Evolutionary conservation across 2,329 filamentous ascomycete genomes (phyloP).

Genomic region (Fusarium chaquense): DNA sequence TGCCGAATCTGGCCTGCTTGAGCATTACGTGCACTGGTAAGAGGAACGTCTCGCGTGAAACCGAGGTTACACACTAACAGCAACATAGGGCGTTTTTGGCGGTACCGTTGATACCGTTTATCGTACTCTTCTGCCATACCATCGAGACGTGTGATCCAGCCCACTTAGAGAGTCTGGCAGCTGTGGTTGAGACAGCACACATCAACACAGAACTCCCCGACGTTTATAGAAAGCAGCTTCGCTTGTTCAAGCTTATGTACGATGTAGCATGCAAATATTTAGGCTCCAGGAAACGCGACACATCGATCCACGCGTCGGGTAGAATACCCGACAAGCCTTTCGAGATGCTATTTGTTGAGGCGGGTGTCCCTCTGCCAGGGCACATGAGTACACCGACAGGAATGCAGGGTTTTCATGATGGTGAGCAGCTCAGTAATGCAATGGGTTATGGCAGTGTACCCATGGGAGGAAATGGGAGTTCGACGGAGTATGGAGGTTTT

Average conservation of each 20-base stretch:
- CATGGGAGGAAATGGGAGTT: fast-evolving
- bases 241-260: slow-evolving; percentile 14
- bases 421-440: fast-evolving
- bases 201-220: not conserved
- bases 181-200: slow-evolving; percentile 5
- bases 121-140: slow-evolving; percentile 15
- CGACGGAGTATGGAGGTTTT: not conserved
- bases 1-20: not conserved
- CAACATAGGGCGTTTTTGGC: not conserved
- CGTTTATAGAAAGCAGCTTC: slow-evolving; percentile 15
- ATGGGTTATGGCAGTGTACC: not conserved
- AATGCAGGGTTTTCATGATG: fast-evolving
- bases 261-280: slow-evolving; percentile 13
- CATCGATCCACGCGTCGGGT: not conserved
- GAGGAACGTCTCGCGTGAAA: fast-evolving
- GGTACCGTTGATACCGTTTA: slow-evolving; percentile 4
- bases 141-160: slow-evolving; percentile 14
- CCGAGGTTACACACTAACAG: not conserved
- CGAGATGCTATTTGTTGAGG: slow-evolving; percentile 19
- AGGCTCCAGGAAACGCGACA: not conserved
- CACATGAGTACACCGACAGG: not conserved
- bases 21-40: slow-evolving; percentile 16
- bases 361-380: not conserved
- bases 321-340: slow-evolving; percentile 17
- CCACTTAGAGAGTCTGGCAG: not conserved